Percentiles rank a stretch among this genome's conserved stretches.
phyloP scores from a whole-genome alignment of 148 eudicot species.

The Diospyros lotus region DNA sequence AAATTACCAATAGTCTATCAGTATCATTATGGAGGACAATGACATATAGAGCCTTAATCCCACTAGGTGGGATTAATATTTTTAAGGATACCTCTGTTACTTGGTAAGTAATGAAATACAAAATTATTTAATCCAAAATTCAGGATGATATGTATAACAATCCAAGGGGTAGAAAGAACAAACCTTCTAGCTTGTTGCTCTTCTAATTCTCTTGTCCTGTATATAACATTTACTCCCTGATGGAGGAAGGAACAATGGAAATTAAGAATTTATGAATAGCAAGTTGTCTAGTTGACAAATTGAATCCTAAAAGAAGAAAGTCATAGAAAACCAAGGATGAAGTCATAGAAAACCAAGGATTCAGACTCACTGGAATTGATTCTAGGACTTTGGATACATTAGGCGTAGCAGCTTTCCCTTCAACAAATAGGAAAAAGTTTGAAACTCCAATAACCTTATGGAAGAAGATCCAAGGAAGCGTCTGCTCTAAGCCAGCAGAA shows the following conservation, averaged over 20 bases:
- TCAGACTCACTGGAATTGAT: constrained; percentile 54
- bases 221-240: constrained; percentile 61
- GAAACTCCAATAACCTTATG: constrained; percentile 66
- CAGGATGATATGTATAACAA: background rate
- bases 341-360: background rate
- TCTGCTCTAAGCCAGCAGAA: constrained; percentile 74
- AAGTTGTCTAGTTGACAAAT: no score
- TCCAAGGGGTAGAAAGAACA: constrained; percentile 4
- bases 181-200: constrained; percentile 77
- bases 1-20: background rate
- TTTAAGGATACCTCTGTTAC: no score
- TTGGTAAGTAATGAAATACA: background rate
- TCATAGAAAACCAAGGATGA: background rate
- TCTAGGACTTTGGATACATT: constrained; percentile 47
- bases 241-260: background rate
- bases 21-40: background rate
- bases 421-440: constrained; percentile 56
- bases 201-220: constrained; percentile 66
- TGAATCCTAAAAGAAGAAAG: no score
- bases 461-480: constrained; percentile 74
- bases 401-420: constrained; percentile 62
- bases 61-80: no score
- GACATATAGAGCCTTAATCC: no score
- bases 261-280: background rate
- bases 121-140: background rate